Evolutionary conservation across 306 rosid genomes (phyloP).

Genomic region (Rosa multiflora): DNA sequence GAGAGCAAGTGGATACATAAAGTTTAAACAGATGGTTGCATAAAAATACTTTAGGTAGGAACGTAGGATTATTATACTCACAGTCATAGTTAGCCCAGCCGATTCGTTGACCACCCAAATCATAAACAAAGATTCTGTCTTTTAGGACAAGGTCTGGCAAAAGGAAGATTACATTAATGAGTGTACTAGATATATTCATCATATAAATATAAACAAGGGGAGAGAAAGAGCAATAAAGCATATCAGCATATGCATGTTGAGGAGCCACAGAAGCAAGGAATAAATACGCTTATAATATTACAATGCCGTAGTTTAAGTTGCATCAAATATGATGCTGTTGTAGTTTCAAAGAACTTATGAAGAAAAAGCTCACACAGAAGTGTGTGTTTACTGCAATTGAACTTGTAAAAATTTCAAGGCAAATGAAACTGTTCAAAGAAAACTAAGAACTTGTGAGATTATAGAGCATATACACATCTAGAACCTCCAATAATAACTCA

Average conservation of each 20-base stretch:
- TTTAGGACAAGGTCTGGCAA: slow-evolving; percentile 85
- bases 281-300: not conserved
- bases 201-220: not conserved
- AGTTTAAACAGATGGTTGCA: not conserved
- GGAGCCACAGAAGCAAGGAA: not conserved
- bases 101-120: slow-evolving; percentile 76
- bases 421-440: not conserved
- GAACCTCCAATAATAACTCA: not conserved
- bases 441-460: not conserved
- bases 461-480: not conserved
- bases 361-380: not conserved
- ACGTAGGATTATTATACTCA: slow-evolving; percentile 50
- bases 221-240: not conserved
- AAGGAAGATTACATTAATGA: slow-evolving; percentile 19
- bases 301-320: not conserved
- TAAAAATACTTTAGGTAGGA: slow-evolving; percentile 10
- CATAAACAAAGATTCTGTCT: slow-evolving; percentile 88
- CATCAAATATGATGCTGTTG: not conserved
- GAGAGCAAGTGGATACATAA: not conserved
- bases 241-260: slow-evolving; percentile 3
- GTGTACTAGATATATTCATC: not conserved
- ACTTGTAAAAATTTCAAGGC: not conserved
- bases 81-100: slow-evolving; percentile 98
- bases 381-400: not conserved
- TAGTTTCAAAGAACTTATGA: not conserved